Base-by-base conservation (phyloP, 495 filamentous ascomycete genomes). In the Aspergillus haitiensis region DNA sequence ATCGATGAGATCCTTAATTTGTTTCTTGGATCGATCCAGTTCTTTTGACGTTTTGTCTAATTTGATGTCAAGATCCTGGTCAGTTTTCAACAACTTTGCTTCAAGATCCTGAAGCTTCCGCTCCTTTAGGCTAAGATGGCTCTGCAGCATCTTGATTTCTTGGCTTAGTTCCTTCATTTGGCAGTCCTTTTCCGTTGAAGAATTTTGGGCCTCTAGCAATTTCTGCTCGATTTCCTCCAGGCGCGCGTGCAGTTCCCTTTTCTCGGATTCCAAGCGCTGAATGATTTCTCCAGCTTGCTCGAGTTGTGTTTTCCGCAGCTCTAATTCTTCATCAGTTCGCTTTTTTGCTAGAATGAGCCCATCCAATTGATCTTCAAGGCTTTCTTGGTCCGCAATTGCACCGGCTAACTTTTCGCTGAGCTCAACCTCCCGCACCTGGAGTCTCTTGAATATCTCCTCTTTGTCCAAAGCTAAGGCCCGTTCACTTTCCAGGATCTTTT, bases 371-470 rank as follows among this genome's bases (percentile, higher is more conserved):
- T 92, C 90, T 70, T 99, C 95, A 2, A 98, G 83, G 34, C 84
- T 85, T 67, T 98, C 95, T 72, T 98, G 94, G 63, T 99, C 95
- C 15, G 96, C 89, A 49, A 97, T 82, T n/a, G 94, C 93, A 35
- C 87, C 94, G 11, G 91, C 83, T 18, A 99, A 79, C 74, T 98
- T 97, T 66, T 99, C 95, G 15, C 83, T 87, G 0, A 99, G 80
- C 66, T 97, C 93, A 5, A 86, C 84, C 69, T 98, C 94, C 27
- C 93, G 86, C 37, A 88, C 70, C 67, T 97, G 93, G n/a, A 97
- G 79, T 15, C 95, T 84, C 69, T 93, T 94, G 78, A 97, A 97
- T 39, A 99, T 98, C 61, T 98, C 94, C 63, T 99, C 95, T 68
- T 98, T 99, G 71, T 99, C 95, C 7, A 99, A 78, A 0, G 95